A percentile compares a stretch with the other conserved stretches of the same genome.
Conservation (phyloP, 306 rosid genomes). For the Prunus fruticosa region DNA sequence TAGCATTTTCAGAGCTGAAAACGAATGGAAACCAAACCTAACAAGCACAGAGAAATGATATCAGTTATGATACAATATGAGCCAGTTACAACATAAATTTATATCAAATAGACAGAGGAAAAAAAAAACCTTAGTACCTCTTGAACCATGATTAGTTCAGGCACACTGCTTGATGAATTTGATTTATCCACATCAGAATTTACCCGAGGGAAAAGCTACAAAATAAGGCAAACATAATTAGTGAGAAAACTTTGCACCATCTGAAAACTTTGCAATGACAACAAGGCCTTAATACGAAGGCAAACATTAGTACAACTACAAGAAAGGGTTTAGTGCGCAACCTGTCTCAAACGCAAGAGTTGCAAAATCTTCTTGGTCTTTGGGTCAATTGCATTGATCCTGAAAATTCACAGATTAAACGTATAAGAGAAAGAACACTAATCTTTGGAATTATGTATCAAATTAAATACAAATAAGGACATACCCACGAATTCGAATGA, state of each 20-base stretch:
- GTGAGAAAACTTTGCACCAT: slow-evolving; percentile 15
- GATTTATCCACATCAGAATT: slow-evolving; percentile 32
- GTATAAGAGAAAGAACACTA: too few species aligned
- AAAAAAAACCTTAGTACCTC: slow-evolving; percentile 47
- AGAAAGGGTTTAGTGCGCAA: too few species aligned
- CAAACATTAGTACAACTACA: too few species aligned
- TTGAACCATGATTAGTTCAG: slow-evolving; percentile 46
- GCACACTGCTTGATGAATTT: slow-evolving; percentile 22
- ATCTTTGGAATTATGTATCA: too few species aligned
- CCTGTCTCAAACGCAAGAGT: too few species aligned
- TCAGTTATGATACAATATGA: background rate
- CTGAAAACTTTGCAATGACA: too few species aligned
- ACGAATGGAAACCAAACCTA: slow-evolving; percentile 73
- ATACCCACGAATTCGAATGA: too few species aligned
- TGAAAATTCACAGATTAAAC: too few species aligned
- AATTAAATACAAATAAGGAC: too few species aligned
- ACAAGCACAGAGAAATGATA: slow-evolving; percentile 13
- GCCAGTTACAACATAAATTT: background rate
- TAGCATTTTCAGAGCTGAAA: slow-evolving; percentile 32
- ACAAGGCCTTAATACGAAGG: too few species aligned
- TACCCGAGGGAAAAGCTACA: slow-evolving; percentile 63
- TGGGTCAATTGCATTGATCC: too few species aligned
- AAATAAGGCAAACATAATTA: background rate
- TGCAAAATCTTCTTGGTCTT: too few species aligned
- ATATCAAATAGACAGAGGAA: background rate